Evolutionary conservation across 73 alveolate genomes (phyloP).

Genomic region (Symbiodinium natans): DNA sequence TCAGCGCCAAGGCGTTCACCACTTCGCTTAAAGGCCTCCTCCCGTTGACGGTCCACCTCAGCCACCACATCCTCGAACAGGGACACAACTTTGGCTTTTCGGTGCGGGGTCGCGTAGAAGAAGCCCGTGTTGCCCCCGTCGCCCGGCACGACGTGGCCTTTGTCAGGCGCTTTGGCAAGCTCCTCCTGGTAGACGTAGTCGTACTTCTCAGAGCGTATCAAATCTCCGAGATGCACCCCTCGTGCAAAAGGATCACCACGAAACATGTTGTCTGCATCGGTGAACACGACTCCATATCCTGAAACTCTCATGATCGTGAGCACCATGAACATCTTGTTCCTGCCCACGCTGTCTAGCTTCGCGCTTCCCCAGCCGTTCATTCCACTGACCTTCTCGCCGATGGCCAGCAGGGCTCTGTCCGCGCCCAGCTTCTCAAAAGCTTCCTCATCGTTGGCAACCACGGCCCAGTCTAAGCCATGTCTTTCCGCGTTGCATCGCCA

Average conservation of each 20-base stretch:
- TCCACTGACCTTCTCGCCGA: constrained; percentile 93
- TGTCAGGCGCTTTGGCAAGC: constrained; percentile 75
- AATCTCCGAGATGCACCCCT: constrained; percentile 76
- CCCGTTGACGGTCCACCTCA: constrained; percentile 81
- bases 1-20: constrained; percentile 76
- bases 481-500: not conserved
- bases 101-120: constrained; percentile 71
- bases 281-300: constrained; percentile 47
- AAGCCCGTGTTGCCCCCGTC: constrained; percentile 92
- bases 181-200: constrained; percentile 88
- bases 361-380: constrained; percentile 93
- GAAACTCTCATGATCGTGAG: constrained; percentile 63
- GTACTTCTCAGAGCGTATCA: constrained; percentile 60
- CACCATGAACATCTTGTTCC: constrained; percentile 92
- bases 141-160: constrained; percentile 76
- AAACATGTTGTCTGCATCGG: constrained; percentile 90
- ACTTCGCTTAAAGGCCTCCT: constrained; percentile 29
- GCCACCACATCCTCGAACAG: constrained; percentile 68
- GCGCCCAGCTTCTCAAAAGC: constrained; percentile 63
- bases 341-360: constrained; percentile 62
- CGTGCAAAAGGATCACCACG: constrained; percentile 44
- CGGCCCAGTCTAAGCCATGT: not conserved
- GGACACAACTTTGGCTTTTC: constrained; percentile 44
- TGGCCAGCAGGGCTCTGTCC: constrained; percentile 79
- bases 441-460: constrained; percentile 61